phyloP scores from a whole-genome alignment of 78 protist species.

The Capsaspora owczarzaki region DNA sequence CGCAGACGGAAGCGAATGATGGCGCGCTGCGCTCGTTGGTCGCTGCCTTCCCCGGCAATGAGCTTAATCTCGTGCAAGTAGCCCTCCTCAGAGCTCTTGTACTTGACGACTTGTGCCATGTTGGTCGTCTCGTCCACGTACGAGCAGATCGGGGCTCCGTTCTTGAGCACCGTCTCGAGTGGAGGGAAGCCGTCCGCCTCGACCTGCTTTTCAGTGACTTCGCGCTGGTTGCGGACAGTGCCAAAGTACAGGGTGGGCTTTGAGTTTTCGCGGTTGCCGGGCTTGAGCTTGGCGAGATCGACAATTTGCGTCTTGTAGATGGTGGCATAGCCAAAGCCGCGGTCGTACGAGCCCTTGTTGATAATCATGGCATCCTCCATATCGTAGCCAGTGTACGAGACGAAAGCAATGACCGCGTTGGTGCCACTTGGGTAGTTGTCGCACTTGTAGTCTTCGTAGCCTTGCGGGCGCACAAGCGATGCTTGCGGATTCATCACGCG shows the following conservation, averaged over 20 bases:
- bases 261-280: neutral
- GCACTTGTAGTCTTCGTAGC: conserved; percentile 43
- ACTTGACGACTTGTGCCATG: neutral
- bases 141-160: conserved; percentile 43
- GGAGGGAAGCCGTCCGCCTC: conserved; percentile 63
- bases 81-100: conserved; percentile 31
- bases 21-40: neutral
- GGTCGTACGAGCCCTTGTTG: conserved; percentile 84
- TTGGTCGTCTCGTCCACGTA: conserved; percentile 11
- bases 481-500: conserved; percentile 73
- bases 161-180: conserved; percentile 46
- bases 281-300: conserved; percentile 27
- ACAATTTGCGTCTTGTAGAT: conserved; percentile 56
- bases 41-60: neutral
- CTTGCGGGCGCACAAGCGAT: conserved; percentile 52
- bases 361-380: conserved; percentile 82
- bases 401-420: conserved; percentile 94
- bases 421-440: conserved; percentile 92
- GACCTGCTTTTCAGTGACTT: neutral
- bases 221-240: neutral
- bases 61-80: conserved; percentile 20
- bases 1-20: conserved; percentile 24
- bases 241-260: neutral
- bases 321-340: conserved; percentile 89
- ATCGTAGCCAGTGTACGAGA: conserved; percentile 95